Base-by-base conservation (phyloP, 306 rosid species). In the Gleditsia sinensis region DNA sequence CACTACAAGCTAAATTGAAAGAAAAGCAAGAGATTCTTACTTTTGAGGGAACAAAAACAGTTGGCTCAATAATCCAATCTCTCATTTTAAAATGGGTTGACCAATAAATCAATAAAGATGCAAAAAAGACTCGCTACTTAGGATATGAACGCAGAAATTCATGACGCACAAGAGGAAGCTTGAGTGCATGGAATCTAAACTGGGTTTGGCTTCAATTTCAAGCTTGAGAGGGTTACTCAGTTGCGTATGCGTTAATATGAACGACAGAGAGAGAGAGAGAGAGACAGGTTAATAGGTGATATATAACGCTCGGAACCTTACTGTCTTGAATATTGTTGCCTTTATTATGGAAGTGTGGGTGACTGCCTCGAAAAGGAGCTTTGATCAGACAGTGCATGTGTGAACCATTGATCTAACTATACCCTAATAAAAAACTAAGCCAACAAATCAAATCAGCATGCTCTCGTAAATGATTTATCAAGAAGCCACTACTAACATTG, bases 361-460 rank as follows among this genome's bases (percentile, higher is more conserved):
- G 72, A 70, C 40, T 79, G 90, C 96, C 97, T 92, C 91, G 91
- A 83, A 90, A 92, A 90, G 76, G 89, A 88, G 85, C 94, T 85
- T 64, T 74, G 39, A 76, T 83, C 97, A 88, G 90, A 86, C 76
- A 85, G 9, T 84, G 94, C 98, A 92, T 88, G 96, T 88, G 98
- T 86, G 59, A 72, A 82, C 82, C 93, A 86, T 79, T 79, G 57
- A 36, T 62, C 2, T 60, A 33, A 17, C 43, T 27, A 33, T 42
- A 24, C 16, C 34, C 71, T 42, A 3, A 45, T 14, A 28, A 65
- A 65, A 33, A 17, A 21, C 10, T 32, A 32, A 59, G 14, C 65
- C 34, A 1, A 1, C 25, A 28, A 28, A 2, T 1, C 4, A 28
- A 28, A 28, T 36, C 6, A 6, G 17, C n/a, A 48, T 48, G n/a